Conservation (phyloP, 2,329 filamentous ascomycete species). For the Madurella mycetomatis region DNA sequence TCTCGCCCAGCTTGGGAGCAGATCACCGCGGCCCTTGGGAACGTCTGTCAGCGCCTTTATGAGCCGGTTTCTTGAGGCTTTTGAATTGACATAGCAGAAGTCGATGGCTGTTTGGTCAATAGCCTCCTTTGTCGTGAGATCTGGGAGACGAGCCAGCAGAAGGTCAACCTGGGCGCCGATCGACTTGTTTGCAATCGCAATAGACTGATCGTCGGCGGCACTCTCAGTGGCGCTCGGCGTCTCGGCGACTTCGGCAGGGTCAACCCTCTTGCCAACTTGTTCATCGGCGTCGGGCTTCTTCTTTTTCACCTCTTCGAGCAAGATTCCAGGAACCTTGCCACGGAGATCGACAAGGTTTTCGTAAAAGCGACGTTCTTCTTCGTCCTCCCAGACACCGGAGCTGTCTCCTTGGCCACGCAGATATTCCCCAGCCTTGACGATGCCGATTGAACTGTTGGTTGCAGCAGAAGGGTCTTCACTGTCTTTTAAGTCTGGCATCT, state of each 20-base stretch:
- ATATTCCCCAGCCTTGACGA: slow-evolving; percentile 92
- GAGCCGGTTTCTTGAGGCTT: slow-evolving; percentile 90
- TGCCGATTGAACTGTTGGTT: slow-evolving; percentile 75
- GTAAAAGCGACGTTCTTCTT: slow-evolving; percentile 96
- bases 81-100: slow-evolving; percentile 97
- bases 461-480: slow-evolving; percentile 64
- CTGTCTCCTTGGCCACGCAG: slow-evolving; percentile 85
- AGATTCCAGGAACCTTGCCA: slow-evolving; percentile 88
- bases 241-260: slow-evolving; percentile 48
- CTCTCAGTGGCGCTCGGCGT: slow-evolving; percentile 47
- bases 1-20: slow-evolving; percentile 87
- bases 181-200: slow-evolving; percentile 94
- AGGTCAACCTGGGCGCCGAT: slow-evolving; percentile 96
- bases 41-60: slow-evolving; percentile 92
- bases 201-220: slow-evolving; percentile 76
- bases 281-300: slow-evolving; percentile 83
- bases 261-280: slow-evolving; percentile 70
- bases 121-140: slow-evolving; percentile 83
- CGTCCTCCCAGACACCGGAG: slow-evolving; percentile 96
- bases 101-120: slow-evolving; percentile 92
- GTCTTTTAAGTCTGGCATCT: slow-evolving; percentile 91
- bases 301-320: slow-evolving; percentile 92
- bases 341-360: slow-evolving; percentile 94
- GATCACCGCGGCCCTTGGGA: slow-evolving; percentile 86
- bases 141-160: slow-evolving; percentile 79